phyloP scores from a whole-genome alignment of 495 filamentous ascomycete genomes.

The Aspergillus taichungensis region DNA sequence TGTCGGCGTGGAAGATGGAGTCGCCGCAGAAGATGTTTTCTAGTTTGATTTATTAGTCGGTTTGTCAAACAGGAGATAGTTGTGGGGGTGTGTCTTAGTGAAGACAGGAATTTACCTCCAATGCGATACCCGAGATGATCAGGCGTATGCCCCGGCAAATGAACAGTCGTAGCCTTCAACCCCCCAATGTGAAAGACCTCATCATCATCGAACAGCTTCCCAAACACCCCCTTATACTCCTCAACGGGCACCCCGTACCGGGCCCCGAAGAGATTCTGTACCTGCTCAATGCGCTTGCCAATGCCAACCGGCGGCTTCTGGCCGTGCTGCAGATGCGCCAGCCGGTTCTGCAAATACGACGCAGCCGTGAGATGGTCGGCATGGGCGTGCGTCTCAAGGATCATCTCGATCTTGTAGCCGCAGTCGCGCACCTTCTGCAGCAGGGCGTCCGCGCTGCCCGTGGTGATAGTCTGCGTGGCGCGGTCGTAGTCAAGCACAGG shows the following conservation, averaged over 20 bases:
- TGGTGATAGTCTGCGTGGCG: conserved; percentile 34
- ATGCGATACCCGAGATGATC: conserved; percentile 54
- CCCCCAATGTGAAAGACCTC: conserved; percentile 42
- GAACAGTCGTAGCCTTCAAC: conserved; percentile 37
- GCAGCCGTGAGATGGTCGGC: conserved; percentile 55
- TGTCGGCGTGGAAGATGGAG: conserved; percentile 50
- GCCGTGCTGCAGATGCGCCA: conserved; percentile 17
- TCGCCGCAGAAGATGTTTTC: conserved; percentile 54
- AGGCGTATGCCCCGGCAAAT: conserved; percentile 54
- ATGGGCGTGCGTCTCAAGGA: conserved; percentile 55
- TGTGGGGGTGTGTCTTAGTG: background rate
- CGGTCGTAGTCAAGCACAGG: conserved; percentile 51
- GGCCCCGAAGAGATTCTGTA: conserved; percentile 40
- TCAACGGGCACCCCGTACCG: conserved; percentile 34
- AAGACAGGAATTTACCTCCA: conserved; percentile 24
- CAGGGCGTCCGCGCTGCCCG: conserved; percentile 39
- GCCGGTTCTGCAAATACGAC: conserved; percentile 41
- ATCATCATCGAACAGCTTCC: conserved; percentile 44
- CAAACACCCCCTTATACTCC: conserved; percentile 41
- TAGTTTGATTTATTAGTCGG: conserved; percentile 5
- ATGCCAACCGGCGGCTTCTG: conserved; percentile 37
- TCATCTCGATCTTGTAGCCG: conserved; percentile 35
- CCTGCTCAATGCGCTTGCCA: conserved; percentile 43
- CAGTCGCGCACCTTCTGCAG: conserved; percentile 31
- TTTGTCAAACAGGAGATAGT: too few species aligned